Evolutionary conservation across 257 asterid genomes (phyloP), one percentile per base, ranked within the genome.

Genomic region (Solanum sitiens): DNA sequence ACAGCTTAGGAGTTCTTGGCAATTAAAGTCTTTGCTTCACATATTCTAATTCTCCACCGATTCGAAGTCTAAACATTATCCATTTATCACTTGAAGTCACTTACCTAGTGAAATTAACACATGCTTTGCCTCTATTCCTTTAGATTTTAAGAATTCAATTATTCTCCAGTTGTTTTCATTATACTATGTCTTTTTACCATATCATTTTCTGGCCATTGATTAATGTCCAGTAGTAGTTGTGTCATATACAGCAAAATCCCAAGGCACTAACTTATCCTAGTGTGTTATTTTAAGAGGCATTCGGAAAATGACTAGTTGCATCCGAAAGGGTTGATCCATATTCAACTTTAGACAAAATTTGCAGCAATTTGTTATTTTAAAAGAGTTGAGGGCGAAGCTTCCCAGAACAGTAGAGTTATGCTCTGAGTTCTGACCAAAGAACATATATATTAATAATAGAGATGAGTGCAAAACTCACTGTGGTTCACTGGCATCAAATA

Each of bases 401-500:
- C 25, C 44, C n/a, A 71, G 5, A 72, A 35, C n/a, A 72, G 5
- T 3, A 35, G 79, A 16, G 45, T 73, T 76, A 23, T 23, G 83
- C 20, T 56, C 65, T 59, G 67, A 59, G 83, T 56, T 56, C 65
- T 59, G 67, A 59, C 32, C 83, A 75, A 39, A 21, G 61, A 40
- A 76, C 47, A 35, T 73, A 18, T 73, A 4, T 40, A 33, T 71
- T 30, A 73, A 73, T 35, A 20, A 73, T 27, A 73, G 82, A 74
- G 50, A 35, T 25, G 15, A 7, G 14, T 7, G 39, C 53, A 61
- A 75, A 71, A 77, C 86, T 87, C 88, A 94, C 98, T 87, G 89
- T 18, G 98, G 98, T 12, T 93, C 90, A 88, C 92, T 92, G 11
- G 98, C 95, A 84, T 94, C 93, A 70, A 95, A 93, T 47, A 91